Evolutionary conservation across 192 early-diverging fungal genomes (phyloP).

Genomic region (Radiomyces spectabilis): DNA sequence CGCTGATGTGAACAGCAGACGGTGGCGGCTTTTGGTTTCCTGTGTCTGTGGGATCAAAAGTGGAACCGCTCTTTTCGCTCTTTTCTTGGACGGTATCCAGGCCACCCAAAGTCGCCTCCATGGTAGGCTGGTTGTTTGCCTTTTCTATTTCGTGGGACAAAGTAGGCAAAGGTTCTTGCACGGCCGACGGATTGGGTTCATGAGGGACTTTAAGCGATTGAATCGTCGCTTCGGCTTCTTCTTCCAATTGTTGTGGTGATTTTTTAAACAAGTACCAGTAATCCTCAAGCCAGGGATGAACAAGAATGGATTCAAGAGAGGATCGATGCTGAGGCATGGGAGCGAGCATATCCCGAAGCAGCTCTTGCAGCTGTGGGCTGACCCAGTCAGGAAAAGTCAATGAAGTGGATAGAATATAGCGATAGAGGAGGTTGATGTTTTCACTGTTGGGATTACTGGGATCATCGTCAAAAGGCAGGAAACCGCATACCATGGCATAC

Average conservation of each 20-base stretch:
- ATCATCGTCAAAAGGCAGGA: slow-evolving; percentile 85
- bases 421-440: slow-evolving; percentile 74
- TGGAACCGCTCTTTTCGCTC: too few species aligned
- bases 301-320: slow-evolving; percentile 62
- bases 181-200: too few species aligned
- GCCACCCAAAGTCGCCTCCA: too few species aligned
- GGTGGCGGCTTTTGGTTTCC: too few species aligned
- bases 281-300: slow-evolving; percentile 50
- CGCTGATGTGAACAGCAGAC: too few species aligned
- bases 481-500: slow-evolving; percentile 85
- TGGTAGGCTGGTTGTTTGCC: too few species aligned
- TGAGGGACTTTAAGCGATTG: too few species aligned
- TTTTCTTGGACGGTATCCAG: too few species aligned
- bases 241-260: slow-evolving; percentile 7
- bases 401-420: slow-evolving; percentile 75
- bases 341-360: slow-evolving; percentile 82
- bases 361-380: slow-evolving; percentile 58
- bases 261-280: slow-evolving; percentile 25
- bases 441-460: slow-evolving; percentile 82
- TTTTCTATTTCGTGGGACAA: too few species aligned
- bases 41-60: too few species aligned
- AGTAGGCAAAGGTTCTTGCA: too few species aligned
- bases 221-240: too few species aligned
- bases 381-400: slow-evolving; percentile 81
- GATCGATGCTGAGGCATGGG: slow-evolving; percentile 77